These are phyloP conservation scores for Rheum nobile DNA, from an alignment of 148 eudicot genomes.

Conservation along the genomic window DNA sequence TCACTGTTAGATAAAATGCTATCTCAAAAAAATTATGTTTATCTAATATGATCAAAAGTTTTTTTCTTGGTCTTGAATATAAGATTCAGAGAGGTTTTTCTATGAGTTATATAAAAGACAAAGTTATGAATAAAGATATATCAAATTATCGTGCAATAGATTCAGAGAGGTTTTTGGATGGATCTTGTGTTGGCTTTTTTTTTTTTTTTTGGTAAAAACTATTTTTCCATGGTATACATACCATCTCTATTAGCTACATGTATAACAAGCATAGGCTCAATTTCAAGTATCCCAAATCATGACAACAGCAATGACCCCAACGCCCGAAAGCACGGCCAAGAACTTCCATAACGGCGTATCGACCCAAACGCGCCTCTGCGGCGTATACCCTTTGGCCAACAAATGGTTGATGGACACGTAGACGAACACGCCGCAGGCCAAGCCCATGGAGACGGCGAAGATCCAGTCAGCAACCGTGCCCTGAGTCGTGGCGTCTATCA, in stretches of 20 bases:
- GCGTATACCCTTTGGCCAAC: conserved; percentile 38
- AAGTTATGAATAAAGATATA: too few relatives aligned
- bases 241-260: neutral
- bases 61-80: too few relatives aligned
- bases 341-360: conserved; percentile 33
- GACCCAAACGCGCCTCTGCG: conserved; percentile 16
- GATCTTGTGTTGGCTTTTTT: too few relatives aligned
- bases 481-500: conserved; percentile 41
- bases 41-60: too few relatives aligned
- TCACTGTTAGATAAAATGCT: too few relatives aligned
- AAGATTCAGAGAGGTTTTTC: too few relatives aligned
- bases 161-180: too few relatives aligned
- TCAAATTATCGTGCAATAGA: too few relatives aligned
- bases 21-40: too few relatives aligned
- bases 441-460: conserved; percentile 51
- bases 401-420: conserved; percentile 56
- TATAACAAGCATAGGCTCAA: neutral
- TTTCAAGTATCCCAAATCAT: conserved; percentile 64
- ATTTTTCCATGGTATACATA: too few relatives aligned
- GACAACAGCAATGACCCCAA: conserved; percentile 55
- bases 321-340: conserved; percentile 36
- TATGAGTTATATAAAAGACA: too few relatives aligned
- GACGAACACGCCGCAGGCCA: conserved; percentile 58
- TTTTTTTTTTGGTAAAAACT: too few relatives aligned
- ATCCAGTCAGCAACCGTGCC: conserved; percentile 56